phyloP scores from a whole-genome alignment of 1,284 basidiomycete genomes.

The Pseudozyma hubeiensis region DNA sequence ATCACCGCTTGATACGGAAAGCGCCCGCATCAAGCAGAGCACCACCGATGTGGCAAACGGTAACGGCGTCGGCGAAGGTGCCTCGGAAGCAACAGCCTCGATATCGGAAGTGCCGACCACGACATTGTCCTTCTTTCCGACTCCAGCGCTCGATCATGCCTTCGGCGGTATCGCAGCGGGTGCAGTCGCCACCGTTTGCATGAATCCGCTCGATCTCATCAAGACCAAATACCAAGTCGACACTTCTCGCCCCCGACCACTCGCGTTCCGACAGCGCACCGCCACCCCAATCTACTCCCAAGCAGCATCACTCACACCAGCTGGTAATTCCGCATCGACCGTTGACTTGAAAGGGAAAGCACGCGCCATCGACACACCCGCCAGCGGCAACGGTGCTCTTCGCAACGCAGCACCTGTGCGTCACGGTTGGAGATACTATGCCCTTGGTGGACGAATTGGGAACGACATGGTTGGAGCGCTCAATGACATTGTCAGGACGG shows the following conservation, averaged over 20 bases:
- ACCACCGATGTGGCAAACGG: conserved; percentile 30
- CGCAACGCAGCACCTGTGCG: conserved; percentile 8
- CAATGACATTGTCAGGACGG: conserved; percentile 77
- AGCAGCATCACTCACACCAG: conserved; percentile 11
- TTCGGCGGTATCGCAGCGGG: conserved; percentile 93
- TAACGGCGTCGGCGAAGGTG: conserved; percentile 15
- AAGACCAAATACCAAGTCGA: conserved; percentile 90
- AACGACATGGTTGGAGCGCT: conserved; percentile 82
- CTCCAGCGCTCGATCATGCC: conserved; percentile 80
- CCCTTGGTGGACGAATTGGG: conserved; percentile 68
- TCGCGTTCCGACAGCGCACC: conserved; percentile 16
- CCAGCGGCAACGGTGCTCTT: conserved; percentile 5
- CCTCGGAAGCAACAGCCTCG: conserved; percentile 16
- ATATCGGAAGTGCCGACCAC: conserved; percentile 2
- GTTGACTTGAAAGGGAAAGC: conserved; percentile 39
- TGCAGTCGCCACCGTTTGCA: conserved; percentile 89
- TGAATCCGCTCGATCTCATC: conserved; percentile 97
- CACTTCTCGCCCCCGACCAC: conserved; percentile 39
- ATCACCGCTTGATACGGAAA: background rate
- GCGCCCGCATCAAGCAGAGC: conserved; percentile 8
- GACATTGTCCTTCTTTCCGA: conserved; percentile 57
- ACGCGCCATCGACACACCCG: conserved; percentile 9
- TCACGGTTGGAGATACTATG: conserved; percentile 47
- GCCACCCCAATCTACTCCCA: conserved; percentile 6
- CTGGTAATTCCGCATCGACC: background rate